phyloP scores from a whole-genome alignment of 371 early-diverging fungal genomes.

The Apophysomyces elegans region DNA sequence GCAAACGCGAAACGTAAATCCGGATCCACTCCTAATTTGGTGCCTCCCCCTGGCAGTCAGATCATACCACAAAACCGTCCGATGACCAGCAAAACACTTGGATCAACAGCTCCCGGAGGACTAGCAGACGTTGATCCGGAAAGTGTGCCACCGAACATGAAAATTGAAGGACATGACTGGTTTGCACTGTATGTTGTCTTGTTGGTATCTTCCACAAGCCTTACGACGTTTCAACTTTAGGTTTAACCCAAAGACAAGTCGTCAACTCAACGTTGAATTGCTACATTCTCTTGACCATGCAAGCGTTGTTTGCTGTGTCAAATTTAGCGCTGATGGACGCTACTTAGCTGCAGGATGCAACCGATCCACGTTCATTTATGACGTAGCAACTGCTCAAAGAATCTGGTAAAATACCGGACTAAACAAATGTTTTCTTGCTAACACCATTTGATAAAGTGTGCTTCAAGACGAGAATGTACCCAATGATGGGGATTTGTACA shows the following conservation, averaged over 20 bases:
- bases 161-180: constrained; percentile 87
- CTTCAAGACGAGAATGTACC: constrained; percentile 77
- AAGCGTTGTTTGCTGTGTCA: constrained; percentile 94
- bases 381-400: constrained; percentile 73
- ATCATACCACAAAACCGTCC: constrained; percentile 4
- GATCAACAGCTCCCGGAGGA: constrained; percentile 39
- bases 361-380: constrained; percentile 85
- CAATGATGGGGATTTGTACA: constrained; percentile 84
- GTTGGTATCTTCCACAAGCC: not conserved
- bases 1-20: constrained; percentile 12
- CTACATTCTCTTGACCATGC: constrained; percentile 84
- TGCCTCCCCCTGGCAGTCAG: constrained; percentile 9
- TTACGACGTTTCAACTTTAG: constrained; percentile 26
- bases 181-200: constrained; percentile 65
- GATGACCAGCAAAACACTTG: constrained; percentile 16
- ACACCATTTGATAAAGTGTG: constrained; percentile 42
- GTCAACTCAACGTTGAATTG: constrained; percentile 76
- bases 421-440: too few species aligned
- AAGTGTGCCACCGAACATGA: constrained; percentile 70
- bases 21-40: not conserved
- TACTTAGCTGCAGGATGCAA: constrained; percentile 94
- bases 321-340: constrained; percentile 88
- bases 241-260: constrained; percentile 71
- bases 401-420: constrained; percentile 59
- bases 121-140: constrained; percentile 83